Evolutionary conservation across 306 rosid genomes (phyloP).

Genomic region (Leucaena leucocephala): DNA sequence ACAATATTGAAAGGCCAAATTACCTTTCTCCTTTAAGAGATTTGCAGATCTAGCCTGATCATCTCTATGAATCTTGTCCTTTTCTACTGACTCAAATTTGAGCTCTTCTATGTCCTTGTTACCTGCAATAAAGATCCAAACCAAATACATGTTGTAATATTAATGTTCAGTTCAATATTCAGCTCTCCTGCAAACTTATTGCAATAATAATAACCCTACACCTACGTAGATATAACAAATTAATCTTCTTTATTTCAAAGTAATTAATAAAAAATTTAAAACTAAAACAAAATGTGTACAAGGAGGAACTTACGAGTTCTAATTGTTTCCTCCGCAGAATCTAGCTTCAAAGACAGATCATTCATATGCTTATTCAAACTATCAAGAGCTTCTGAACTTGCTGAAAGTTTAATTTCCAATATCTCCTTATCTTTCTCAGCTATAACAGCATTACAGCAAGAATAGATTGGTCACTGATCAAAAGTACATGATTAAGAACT

Average conservation of each 20-base stretch:
- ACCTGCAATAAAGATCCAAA: conserved; percentile 53
- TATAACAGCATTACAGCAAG: conserved; percentile 40
- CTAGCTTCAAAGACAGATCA: conserved; percentile 65
- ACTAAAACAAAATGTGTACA: background rate
- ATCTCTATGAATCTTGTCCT: conserved; percentile 54
- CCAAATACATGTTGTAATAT: conserved; percentile 30
- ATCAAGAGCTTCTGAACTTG: conserved; percentile 64
- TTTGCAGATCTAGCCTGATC: conserved; percentile 57
- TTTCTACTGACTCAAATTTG: conserved; percentile 60
- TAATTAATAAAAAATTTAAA: conserved; percentile 11
- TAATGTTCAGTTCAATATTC: background rate
- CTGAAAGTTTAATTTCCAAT: conserved; percentile 71
- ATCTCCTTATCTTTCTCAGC: conserved; percentile 80
- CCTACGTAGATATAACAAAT: conserved; percentile 5
- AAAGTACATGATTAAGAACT: background rate
- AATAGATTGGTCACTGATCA: conserved; percentile 10
- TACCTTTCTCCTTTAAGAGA: conserved; percentile 75
- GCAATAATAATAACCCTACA: background rate
- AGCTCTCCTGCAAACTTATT: background rate
- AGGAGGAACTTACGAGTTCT: conserved; percentile 57
- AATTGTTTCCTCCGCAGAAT: conserved; percentile 63
- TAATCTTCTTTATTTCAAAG: conserved; percentile 22
- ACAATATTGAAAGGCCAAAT: conserved; percentile 10
- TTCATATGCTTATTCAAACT: conserved; percentile 74
- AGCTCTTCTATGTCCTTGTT: conserved; percentile 64